Conservation (phyloP, 345 rosid species). For the Linum trigynum region DNA sequence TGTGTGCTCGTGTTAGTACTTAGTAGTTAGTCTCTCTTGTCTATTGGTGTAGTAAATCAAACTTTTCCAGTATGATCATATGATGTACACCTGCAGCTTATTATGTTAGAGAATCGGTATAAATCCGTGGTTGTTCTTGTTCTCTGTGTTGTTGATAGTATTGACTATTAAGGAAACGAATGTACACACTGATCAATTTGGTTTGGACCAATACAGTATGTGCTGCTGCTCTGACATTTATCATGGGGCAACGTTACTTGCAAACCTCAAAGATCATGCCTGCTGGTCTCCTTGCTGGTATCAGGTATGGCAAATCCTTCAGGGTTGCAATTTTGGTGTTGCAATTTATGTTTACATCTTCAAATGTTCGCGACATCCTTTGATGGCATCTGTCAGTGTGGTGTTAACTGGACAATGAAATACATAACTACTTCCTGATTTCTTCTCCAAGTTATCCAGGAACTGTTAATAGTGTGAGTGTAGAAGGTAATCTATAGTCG, state of each 20-base stretch:
- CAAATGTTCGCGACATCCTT: background rate
- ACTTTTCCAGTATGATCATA: too few species aligned
- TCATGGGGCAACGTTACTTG: slow-evolving; percentile 83
- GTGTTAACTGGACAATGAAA: background rate
- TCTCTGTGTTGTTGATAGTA: background rate
- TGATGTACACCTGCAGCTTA: too few species aligned
- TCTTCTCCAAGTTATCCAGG: too few species aligned
- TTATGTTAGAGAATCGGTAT: background rate
- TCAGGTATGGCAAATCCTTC: slow-evolving; percentile 41
- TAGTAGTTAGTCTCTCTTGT: too few species aligned
- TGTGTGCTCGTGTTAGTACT: too few species aligned
- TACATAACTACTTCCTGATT: too few species aligned
- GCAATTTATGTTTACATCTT: background rate
- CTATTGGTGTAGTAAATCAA: too few species aligned
- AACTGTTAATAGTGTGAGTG: too few species aligned
- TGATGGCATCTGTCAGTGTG: background rate
- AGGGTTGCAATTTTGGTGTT: background rate
- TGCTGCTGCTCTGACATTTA: slow-evolving; percentile 56
- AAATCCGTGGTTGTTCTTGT: background rate
- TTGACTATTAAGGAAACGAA: background rate
- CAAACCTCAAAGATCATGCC: slow-evolving; percentile 91
- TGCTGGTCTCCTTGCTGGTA: slow-evolving; percentile 76
- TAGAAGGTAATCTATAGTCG: too few species aligned
- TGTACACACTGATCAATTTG: slow-evolving; percentile 5
- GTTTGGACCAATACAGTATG: slow-evolving; percentile 34